Base-by-base conservation (phyloP, 306 rosid genomes). In the Hylodesmum podocarpum region DNA sequence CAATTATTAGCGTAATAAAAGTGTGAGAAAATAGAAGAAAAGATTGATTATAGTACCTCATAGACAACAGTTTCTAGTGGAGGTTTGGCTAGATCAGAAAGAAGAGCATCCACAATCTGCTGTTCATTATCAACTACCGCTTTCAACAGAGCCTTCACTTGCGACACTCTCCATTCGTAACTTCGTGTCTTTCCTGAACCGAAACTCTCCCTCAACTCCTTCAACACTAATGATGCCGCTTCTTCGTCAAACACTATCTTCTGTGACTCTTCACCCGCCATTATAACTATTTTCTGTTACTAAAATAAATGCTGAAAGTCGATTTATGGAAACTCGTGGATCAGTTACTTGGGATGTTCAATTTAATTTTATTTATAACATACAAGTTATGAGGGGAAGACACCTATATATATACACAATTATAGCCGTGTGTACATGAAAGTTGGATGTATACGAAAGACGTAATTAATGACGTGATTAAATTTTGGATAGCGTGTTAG, bases 21-120 rank as follows among this genome's bases (percentile, higher is more conserved):
- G n/a, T n/a, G n/a, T n/a, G n/a, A n/a, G n/a, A n/a, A n/a, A n/a
- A n/a, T n/a, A n/a, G n/a, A n/a, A n/a, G n/a, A n/a, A n/a, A n/a
- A n/a, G n/a, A n/a, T n/a, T n/a, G n/a, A n/a, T n/a, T n/a, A n/a
- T 9, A 18, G 1, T 28, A 89, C 98, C 98, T 91, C 98, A 21
- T 86, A 86, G 59, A 68, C 59, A 28, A 81, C 41, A 40, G 98
- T 54, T 80, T 91, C 98, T n/a, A 88, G 54, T 0, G 84, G 88
- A 1, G 97, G 97, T 68, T 75, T 91, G 13, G 36, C 78, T 34
- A 85, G 73, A 28, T 85, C 88, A 15, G 78, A 78, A 47, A 36
- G 55, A 1, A 85, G 79, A 73, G 86, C 88, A 3, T 85, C 82
- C 12, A 75, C 4, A 5, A 85, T 75, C 62, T 57, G 50, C 0